Conservation (phyloP, 169 alveolate genomes). For the Plasmodium falciparum region DNA sequence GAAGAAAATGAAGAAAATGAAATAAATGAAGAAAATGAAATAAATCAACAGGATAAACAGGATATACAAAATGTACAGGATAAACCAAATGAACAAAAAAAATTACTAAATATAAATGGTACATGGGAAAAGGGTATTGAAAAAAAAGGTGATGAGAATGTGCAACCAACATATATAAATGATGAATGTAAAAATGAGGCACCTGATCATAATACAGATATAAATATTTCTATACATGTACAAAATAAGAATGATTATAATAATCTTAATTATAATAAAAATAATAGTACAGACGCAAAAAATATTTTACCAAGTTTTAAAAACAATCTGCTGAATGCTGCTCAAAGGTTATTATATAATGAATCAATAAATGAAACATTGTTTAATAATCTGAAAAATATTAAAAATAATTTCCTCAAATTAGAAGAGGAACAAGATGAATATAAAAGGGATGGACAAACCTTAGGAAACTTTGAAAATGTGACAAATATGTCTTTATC, state of each 20-base stretch:
- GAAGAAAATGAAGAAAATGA: not conserved
- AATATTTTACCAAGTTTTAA: not conserved
- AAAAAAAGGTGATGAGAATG: not conserved
- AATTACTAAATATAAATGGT: no score
- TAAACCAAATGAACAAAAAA: not conserved
- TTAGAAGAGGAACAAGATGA: not conserved
- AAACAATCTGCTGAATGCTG: constrained; percentile 2
- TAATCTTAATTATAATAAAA: not conserved
- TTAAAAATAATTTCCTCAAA: constrained; percentile 2
- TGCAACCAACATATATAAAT: not conserved
- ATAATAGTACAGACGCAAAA: not conserved
- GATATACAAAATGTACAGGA: not conserved
- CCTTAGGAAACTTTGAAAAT: no score
- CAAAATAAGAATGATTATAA: not conserved
- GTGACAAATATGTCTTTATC: no score
- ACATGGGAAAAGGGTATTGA: not conserved
- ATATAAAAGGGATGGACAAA: not conserved
- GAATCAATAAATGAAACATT: constrained; percentile 9
- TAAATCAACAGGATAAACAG: no score
- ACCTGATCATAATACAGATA: not conserved
- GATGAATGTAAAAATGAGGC: not conserved
- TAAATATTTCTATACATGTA: not conserved
- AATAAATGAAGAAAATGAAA: not conserved
- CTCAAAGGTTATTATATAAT: constrained; percentile 18
- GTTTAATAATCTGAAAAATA: constrained; percentile 1